A percentile compares a stretch with the other conserved stretches of the same genome.
phyloP scores from a whole-genome alignment of 2,329 filamentous ascomycete genomes.

The Aspergillus sp. region DNA sequence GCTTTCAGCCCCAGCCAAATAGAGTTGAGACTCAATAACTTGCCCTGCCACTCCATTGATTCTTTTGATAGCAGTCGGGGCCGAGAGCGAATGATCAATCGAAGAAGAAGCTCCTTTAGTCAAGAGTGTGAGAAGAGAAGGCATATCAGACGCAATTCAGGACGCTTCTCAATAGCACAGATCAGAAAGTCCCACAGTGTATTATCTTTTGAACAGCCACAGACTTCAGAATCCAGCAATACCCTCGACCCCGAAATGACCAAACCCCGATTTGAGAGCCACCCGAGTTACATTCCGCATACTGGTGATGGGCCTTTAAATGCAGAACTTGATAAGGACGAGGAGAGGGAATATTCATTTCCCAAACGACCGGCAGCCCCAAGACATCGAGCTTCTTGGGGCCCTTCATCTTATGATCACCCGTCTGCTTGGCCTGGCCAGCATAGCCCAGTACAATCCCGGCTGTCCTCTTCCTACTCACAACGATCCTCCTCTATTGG shows the following conservation, averaged over 20 bases:
- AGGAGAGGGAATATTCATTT: slow-evolving; percentile 3
- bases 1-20: slow-evolving; percentile 26
- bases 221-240: slow-evolving; percentile 1
- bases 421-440: not conserved
- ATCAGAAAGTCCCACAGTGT: slow-evolving; percentile 15
- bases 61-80: slow-evolving; percentile 18
- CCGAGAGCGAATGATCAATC: slow-evolving; percentile 15
- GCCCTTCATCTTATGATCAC: slow-evolving; percentile 3
- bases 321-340: slow-evolving; percentile 3
- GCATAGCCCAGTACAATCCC: slow-evolving; percentile 1
- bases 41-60: slow-evolving; percentile 10
- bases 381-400: slow-evolving; percentile 4
- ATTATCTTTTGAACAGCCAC: slow-evolving; percentile 11
- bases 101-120: slow-evolving; percentile 26
- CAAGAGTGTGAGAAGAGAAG: slow-evolving; percentile 22
- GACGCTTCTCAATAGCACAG: slow-evolving; percentile 4
- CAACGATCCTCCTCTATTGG: not conserved
- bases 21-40: slow-evolving; percentile 13
- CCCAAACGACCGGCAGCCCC: slow-evolving; percentile 2
- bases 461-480: slow-evolving; percentile 1
- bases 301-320: slow-evolving; percentile 2
- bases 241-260: not conserved
- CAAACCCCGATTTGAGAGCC: not conserved
- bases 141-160: slow-evolving; percentile 2
- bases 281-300: not conserved